Percentiles rank a stretch among this genome's conserved stretches.
Evolutionary conservation across 1,284 basidiomycete species (phyloP).

Genomic region (Pseudozyma thailandica): DNA sequence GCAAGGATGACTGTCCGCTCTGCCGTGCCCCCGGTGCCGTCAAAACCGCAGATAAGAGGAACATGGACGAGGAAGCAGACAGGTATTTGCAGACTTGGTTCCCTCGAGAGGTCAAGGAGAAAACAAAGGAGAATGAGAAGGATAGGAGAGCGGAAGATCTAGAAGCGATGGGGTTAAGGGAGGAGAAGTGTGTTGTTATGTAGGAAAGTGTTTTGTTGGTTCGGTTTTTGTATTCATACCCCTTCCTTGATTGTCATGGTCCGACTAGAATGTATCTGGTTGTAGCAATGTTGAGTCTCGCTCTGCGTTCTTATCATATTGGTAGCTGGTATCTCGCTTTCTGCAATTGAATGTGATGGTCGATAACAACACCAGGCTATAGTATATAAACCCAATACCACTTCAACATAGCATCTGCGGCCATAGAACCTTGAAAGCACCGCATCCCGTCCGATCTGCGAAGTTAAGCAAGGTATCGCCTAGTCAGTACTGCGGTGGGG

Average conservation of each 20-base stretch:
- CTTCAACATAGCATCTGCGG: constrained; percentile 72
- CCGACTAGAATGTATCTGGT: not conserved
- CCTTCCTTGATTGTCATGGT: not conserved
- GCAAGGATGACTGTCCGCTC: constrained; percentile 83
- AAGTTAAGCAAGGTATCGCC: constrained; percentile 82
- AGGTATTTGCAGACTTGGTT: constrained; percentile 95
- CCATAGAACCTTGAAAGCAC: constrained; percentile 82
- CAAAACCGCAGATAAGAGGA: constrained; percentile 58
- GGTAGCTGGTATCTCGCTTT: no score
- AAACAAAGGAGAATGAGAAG: constrained; percentile 79
- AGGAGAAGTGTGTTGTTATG: constrained; percentile 57
- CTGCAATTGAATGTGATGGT: not conserved
- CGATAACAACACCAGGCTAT: not conserved
- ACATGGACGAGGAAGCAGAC: constrained; percentile 82
- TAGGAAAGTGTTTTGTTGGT: constrained; percentile 4
- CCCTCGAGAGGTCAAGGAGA: constrained; percentile 82
- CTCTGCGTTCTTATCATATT: not conserved
- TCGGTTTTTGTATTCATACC: not conserved
- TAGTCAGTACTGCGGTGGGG: constrained; percentile 85
- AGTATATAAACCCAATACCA: not conserved
- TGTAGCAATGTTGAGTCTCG: not conserved
- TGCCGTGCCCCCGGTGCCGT: constrained; percentile 71
- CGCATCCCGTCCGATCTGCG: constrained; percentile 83
- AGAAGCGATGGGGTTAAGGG: constrained; percentile 73
- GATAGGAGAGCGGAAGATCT: constrained; percentile 81